Conservation (phyloP, 2,329 filamentous ascomycete species). For the Microdochium paspali region DNA sequence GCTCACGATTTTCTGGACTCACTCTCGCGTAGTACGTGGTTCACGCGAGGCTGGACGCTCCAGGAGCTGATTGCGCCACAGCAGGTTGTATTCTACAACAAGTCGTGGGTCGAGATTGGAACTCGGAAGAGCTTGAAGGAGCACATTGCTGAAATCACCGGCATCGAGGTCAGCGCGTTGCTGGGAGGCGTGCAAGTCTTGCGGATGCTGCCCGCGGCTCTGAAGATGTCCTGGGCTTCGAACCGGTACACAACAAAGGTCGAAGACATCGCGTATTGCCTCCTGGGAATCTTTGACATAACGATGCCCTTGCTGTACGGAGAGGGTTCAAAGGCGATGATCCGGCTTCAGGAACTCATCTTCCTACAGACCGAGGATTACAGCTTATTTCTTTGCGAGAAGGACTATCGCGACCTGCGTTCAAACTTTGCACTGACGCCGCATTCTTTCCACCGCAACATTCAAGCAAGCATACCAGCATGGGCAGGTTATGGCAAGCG, state of each 20-base stretch:
- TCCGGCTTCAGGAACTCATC: constrained; percentile 16
- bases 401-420: background rate
- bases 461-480: background rate
- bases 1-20: constrained; percentile 15
- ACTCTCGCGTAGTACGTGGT: constrained; percentile 2
- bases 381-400: background rate
- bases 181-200: background rate
- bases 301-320: constrained; percentile 21
- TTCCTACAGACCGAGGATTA: constrained; percentile 5
- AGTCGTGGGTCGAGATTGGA: constrained; percentile 5
- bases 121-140: constrained; percentile 1
- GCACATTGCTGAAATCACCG: constrained; percentile 5
- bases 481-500: background rate
- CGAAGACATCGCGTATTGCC: constrained; percentile 18
- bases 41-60: constrained; percentile 11
- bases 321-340: constrained; percentile 16
- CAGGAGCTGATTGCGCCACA: constrained; percentile 12
- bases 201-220: constrained; percentile 7
- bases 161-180: constrained; percentile 4
- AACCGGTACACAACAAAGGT: constrained; percentile 11
- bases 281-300: constrained; percentile 20
- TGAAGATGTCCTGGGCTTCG: constrained; percentile 19
- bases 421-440: background rate
- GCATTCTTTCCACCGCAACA: background rate
- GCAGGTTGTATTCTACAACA: constrained; percentile 6